phyloP scores from a whole-genome alignment of 1,284 basidiomycete genomes.

The Austroboletus novae-zelandiae region DNA sequence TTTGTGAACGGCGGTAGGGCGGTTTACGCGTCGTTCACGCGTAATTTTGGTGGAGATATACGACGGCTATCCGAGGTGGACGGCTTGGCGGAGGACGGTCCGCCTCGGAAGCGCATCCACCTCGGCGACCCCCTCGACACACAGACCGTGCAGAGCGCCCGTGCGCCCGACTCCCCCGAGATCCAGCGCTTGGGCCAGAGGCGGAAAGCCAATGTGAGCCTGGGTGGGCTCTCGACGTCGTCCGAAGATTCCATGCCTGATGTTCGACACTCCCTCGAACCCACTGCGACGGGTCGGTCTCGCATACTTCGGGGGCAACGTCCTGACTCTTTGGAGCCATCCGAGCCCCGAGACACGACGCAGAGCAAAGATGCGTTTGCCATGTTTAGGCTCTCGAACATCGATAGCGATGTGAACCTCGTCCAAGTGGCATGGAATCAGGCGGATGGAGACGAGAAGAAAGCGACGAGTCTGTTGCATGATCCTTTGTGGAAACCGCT shows the following conservation, averaged over 20 bases:
- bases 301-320: constrained; percentile 56
- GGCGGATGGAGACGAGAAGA: constrained; percentile 54
- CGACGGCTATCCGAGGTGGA: constrained; percentile 37
- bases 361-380: constrained; percentile 45
- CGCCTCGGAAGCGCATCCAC: constrained; percentile 67
- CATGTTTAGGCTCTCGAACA: constrained; percentile 60
- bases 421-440: constrained; percentile 65
- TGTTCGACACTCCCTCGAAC: constrained; percentile 36
- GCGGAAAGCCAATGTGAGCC: constrained; percentile 39
- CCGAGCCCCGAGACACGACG: constrained; percentile 24
- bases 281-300: constrained; percentile 39
- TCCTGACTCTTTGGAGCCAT: constrained; percentile 24
- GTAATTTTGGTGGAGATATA: constrained; percentile 38
- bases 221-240: constrained; percentile 45
- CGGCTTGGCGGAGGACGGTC: constrained; percentile 49
- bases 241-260: constrained; percentile 67
- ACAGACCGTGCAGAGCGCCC: constrained; percentile 13
- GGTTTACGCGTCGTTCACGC: constrained; percentile 49
- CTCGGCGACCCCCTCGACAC: constrained; percentile 44
- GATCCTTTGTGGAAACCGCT: constrained; percentile 54
- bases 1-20: constrained; percentile 45
- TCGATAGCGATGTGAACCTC: constrained; percentile 42
- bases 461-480: constrained; percentile 54
- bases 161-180: constrained; percentile 51
- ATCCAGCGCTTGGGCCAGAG: constrained; percentile 51